Evolutionary conservation across 495 filamentous ascomycete species (phyloP).

Genomic region (Barbatosphaeria neglecta): DNA sequence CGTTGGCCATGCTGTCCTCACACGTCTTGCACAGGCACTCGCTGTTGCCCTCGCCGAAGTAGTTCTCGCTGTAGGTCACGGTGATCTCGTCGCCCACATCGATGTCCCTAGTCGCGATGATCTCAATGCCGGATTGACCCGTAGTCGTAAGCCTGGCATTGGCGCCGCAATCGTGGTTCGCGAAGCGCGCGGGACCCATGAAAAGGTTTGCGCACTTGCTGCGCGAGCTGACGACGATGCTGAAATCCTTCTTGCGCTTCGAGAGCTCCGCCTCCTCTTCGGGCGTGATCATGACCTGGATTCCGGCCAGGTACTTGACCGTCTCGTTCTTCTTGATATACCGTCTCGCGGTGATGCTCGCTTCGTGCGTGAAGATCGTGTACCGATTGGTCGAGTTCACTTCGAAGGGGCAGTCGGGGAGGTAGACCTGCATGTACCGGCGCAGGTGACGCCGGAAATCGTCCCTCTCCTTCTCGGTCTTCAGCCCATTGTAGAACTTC

Average conservation of each 20-base stretch:
- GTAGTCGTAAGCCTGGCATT: constrained; percentile 78
- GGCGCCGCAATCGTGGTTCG: constrained; percentile 93
- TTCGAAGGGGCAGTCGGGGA: constrained; percentile 87
- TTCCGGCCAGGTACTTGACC: constrained; percentile 82
- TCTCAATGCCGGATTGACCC: constrained; percentile 76
- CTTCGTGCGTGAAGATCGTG: constrained; percentile 80
- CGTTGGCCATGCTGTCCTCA: constrained; percentile 63
- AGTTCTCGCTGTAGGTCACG: constrained; percentile 87
- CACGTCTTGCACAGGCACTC: constrained; percentile 90
- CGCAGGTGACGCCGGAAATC: constrained; percentile 80
- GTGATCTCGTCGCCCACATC: constrained; percentile 88
- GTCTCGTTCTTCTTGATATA: constrained; percentile 68
- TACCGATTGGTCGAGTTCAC: constrained; percentile 92
- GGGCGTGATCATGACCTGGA: constrained; percentile 77
- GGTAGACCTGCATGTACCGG: constrained; percentile 86
- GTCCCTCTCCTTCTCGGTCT: constrained; percentile 67
- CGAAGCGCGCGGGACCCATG: constrained; percentile 87
- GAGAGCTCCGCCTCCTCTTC: constrained; percentile 79
- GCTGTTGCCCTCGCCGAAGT: constrained; percentile 90
- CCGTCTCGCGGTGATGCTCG: constrained; percentile 71
- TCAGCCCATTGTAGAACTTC: constrained; percentile 53
- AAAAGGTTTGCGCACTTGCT: constrained; percentile 83
- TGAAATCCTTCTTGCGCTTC: constrained; percentile 77
- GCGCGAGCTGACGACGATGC: constrained; percentile 84
- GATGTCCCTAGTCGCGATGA: constrained; percentile 70